These are phyloP conservation scores for Aureobasidium sp. DNA, from an alignment of 2,329 filamentous ascomycete genomes.

Conservation along the genomic window DNA sequence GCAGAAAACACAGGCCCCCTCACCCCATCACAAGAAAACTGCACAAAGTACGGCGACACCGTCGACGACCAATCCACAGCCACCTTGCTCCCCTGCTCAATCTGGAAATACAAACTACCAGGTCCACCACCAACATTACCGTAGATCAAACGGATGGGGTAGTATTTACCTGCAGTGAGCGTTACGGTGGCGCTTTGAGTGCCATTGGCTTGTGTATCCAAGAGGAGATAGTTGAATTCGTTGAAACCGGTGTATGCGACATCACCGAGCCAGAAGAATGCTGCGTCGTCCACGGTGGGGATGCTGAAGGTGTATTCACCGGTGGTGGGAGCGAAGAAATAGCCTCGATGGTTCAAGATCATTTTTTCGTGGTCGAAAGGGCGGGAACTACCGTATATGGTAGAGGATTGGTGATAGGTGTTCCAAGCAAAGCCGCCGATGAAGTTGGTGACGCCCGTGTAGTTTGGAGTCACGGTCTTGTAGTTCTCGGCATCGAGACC, in stretches of 20 bases:
- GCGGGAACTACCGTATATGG: background rate
- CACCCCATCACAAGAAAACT: background rate
- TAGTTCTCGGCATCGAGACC: background rate
- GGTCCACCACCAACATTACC: background rate
- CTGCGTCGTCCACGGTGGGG: background rate
- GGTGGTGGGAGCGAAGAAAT: background rate
- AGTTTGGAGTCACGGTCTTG: background rate
- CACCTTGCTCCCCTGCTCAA: background rate
- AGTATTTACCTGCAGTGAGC: background rate
- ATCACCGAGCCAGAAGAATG: background rate
- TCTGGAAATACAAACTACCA: background rate
- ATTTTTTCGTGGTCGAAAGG: background rate
- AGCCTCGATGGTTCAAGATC: background rate
- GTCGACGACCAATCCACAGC: background rate
- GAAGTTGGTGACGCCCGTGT: background rate
- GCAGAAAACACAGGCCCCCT: background rate
- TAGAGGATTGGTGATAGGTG: background rate
- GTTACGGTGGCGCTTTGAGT: background rate
- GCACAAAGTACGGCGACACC: background rate
- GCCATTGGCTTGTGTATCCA: background rate
- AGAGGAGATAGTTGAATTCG: background rate
- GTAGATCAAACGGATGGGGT: background rate
- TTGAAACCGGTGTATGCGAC: background rate
- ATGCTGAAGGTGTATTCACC: background rate
- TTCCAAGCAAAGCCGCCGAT: background rate